Percentiles rank a stretch among this genome's conserved stretches.
Evolutionary conservation across 345 rosid genomes (phyloP).

Genomic region (Cardamine resedifolia): DNA sequence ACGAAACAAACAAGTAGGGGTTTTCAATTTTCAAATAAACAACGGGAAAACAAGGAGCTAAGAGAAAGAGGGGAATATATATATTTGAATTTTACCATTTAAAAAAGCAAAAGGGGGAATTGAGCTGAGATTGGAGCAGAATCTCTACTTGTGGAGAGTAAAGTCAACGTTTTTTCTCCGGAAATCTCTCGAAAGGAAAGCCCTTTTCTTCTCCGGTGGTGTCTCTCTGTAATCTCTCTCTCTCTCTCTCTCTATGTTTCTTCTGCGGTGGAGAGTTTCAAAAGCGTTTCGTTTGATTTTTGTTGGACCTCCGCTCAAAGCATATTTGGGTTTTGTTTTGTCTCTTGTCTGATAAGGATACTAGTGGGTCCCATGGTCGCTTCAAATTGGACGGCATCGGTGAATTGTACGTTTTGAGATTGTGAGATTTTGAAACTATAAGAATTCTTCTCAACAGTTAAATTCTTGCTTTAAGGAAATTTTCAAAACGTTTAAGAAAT

Average conservation of each 20-base stretch:
- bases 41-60: neutral
- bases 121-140: constrained; percentile 21
- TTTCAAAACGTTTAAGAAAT: neutral
- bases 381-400: constrained; percentile 36
- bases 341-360: constrained; percentile 22
- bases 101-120: neutral
- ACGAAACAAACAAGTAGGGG: neutral
- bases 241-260: neutral
- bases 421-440: neutral
- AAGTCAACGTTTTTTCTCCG: constrained; percentile 22
- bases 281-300: constrained; percentile 30
- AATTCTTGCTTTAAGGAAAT: neutral
- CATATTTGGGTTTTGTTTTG: constrained; percentile 13
- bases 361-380: constrained; percentile 25
- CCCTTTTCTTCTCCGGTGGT: constrained; percentile 14
- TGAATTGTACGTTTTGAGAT: constrained; percentile 13
- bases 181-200: constrained; percentile 7
- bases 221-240: neutral
- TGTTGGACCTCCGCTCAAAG: constrained; percentile 17
- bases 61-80: neutral
- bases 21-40: neutral
- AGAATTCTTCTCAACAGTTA: neutral
- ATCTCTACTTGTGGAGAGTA: constrained; percentile 4
- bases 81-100: constrained; percentile 24
- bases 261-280: constrained; percentile 14